These are phyloP conservation scores for Epicoccum sorghinum DNA, from an alignment of 2,329 filamentous ascomycete species.

Conservation along the genomic window DNA sequence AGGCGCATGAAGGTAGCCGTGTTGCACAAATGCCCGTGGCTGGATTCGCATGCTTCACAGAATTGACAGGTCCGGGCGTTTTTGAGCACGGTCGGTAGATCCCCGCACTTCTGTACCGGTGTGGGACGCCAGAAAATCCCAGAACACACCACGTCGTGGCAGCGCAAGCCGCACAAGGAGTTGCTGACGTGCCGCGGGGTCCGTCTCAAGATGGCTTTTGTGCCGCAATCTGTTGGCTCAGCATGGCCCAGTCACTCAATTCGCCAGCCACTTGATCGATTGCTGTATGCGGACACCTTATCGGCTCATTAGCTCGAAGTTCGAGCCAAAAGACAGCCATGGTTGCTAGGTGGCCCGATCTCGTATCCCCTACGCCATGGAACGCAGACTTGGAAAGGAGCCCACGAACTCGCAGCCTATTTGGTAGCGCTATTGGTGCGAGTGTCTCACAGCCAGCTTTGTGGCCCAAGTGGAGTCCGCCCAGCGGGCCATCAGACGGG, in stretches of 20 bases:
- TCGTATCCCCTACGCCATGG: constrained; percentile 17
- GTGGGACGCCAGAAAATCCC: constrained; percentile 26
- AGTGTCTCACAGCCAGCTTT: constrained; percentile 30
- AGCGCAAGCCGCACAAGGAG: constrained; percentile 12
- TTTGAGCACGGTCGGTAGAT: constrained; percentile 5
- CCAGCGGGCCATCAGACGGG: constrained; percentile 25
- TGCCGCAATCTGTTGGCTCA: constrained; percentile 10
- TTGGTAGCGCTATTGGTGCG: constrained; percentile 30
- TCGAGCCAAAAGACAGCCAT: constrained; percentile 4
- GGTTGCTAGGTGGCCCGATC: constrained; percentile 13
- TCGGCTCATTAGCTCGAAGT: constrained; percentile 4
- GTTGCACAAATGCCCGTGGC: constrained; percentile 14
- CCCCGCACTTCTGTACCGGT: constrained; percentile 25
- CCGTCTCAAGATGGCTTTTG: constrained; percentile 12
- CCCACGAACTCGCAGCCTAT: constrained; percentile 12
- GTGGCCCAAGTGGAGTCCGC: constrained; percentile 32
- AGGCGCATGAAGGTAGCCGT: constrained; percentile 1
- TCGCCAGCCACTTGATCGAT: constrained; percentile 1
- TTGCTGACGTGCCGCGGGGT: constrained; percentile 25
- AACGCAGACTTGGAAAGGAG: constrained; percentile 3
- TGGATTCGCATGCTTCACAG: constrained; percentile 4
- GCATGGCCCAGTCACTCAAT: constrained; percentile 6
- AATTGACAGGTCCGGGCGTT: constrained; percentile 6
- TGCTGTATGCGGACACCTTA: neutral
- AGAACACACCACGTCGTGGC: constrained; percentile 4